Evolutionary conservation across 2,329 filamentous ascomycete genomes (phyloP).

Genomic region (Thermothelomyces thermophilus): DNA sequence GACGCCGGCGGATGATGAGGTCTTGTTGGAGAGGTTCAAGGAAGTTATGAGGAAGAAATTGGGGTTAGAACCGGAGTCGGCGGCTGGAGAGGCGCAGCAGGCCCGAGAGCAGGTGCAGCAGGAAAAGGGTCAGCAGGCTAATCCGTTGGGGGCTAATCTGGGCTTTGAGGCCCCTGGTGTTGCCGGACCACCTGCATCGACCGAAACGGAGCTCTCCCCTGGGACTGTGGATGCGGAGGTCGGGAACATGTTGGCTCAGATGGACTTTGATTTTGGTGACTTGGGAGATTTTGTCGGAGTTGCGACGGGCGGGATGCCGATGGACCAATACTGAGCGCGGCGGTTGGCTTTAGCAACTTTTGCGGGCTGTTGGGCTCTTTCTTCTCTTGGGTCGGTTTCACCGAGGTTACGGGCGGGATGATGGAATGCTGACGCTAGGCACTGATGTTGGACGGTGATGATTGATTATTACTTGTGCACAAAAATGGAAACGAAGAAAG

Average conservation of each 20-base stretch:
- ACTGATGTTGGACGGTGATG: too few species aligned
- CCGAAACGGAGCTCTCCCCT: constrained; percentile 6
- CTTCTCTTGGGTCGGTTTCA: not conserved
- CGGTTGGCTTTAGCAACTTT: constrained; percentile 3
- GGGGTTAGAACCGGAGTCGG: constrained; percentile 16
- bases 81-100: not conserved
- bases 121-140: not conserved
- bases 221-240: constrained; percentile 31
- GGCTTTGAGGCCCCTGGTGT: not conserved
- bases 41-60: constrained; percentile 34
- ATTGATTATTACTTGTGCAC: too few species aligned
- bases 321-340: too few species aligned
- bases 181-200: not conserved
- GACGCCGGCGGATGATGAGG: constrained; percentile 50
- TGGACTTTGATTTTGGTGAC: constrained; percentile 36
- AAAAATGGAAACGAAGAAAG: too few species aligned
- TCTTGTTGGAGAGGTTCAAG: constrained; percentile 50
- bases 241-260: constrained; percentile 37
- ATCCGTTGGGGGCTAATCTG: too few species aligned
- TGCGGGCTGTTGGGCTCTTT: not conserved
- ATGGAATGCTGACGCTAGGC: too few species aligned
- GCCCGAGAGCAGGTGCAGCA: not conserved
- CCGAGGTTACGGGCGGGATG: too few species aligned
- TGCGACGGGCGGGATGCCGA: constrained; percentile 13
- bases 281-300: constrained; percentile 18